Conservation (phyloP, 2,329 filamentous ascomycete genomes). For the Phialophora chinensis region DNA sequence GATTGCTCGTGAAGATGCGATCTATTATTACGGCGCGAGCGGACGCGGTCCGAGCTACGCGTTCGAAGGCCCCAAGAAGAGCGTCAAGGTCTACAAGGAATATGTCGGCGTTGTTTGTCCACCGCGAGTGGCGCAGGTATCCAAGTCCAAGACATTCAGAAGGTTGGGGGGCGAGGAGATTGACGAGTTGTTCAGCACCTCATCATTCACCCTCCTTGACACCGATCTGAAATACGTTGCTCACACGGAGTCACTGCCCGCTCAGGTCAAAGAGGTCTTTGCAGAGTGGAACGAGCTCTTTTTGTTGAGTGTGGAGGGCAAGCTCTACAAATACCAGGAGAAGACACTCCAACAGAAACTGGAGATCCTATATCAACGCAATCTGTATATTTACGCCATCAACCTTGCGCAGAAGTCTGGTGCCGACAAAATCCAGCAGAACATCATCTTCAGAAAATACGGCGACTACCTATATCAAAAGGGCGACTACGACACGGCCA, state of each 20-base stretch:
- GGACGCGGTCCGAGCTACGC: slow-evolving; percentile 87
- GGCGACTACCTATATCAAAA: slow-evolving; percentile 95
- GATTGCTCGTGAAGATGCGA: slow-evolving; percentile 91
- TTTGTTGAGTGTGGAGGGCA: slow-evolving; percentile 88
- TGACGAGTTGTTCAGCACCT: slow-evolving; percentile 83
- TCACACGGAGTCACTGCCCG: slow-evolving; percentile 83
- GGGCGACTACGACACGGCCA: slow-evolving; percentile 95
- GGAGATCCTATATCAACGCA: slow-evolving; percentile 91
- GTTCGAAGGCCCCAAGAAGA: slow-evolving; percentile 87
- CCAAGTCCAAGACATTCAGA: slow-evolving; percentile 67
- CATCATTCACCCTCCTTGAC: slow-evolving; percentile 89
- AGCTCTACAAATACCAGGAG: slow-evolving; percentile 89
- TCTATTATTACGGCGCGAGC: slow-evolving; percentile 88
- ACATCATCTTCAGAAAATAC: slow-evolving; percentile 89
- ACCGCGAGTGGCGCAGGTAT: slow-evolving; percentile 62
- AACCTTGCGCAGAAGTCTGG: slow-evolving; percentile 90
- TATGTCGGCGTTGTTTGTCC: slow-evolving; percentile 89
- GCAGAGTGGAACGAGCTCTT: slow-evolving; percentile 91
- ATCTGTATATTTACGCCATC: slow-evolving; percentile 89
- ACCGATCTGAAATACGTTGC: slow-evolving; percentile 88
- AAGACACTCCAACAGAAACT: slow-evolving; percentile 88
- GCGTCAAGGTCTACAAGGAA: slow-evolving; percentile 78
- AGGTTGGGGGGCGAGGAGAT: slow-evolving; percentile 74
- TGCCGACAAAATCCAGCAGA: slow-evolving; percentile 79
- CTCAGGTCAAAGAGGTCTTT: slow-evolving; percentile 79